phyloP scores from a whole-genome alignment of 345 rosid genomes.

The Pistacia vera region DNA sequence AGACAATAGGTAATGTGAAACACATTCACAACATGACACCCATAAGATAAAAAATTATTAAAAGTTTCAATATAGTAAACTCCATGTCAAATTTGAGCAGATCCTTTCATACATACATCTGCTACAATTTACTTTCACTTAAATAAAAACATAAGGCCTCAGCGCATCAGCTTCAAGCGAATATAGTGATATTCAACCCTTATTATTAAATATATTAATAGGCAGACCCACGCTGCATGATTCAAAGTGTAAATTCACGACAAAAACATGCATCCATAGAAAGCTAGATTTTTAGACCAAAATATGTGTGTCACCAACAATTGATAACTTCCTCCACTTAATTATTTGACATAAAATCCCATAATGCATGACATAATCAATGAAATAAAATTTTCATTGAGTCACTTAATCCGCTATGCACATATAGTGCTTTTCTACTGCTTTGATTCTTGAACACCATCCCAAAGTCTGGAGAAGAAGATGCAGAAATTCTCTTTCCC shows the following conservation, averaged over 20 bases:
- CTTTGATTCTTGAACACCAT: no score
- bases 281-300: neutral
- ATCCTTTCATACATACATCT: neutral
- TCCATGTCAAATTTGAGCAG: neutral
- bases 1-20: neutral
- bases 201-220: no score
- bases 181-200: neutral
- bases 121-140: neutral
- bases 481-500: no score
- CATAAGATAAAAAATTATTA: neutral
- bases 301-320: neutral
- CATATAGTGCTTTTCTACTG: no score
- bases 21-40: slow-evolving; percentile 5
- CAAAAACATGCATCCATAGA: neutral
- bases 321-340: no score
- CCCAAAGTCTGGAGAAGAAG: no score
- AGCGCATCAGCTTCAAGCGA: neutral
- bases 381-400: no score
- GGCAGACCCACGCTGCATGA: no score
- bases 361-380: no score
- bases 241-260: neutral
- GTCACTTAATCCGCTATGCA: no score
- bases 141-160: neutral
- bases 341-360: no score
- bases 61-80: neutral